Percentiles rank a stretch among this genome's conserved stretches.
phyloP scores from a whole-genome alignment of 306 rosid genomes.

The Herpetospermum pedunculosum region DNA sequence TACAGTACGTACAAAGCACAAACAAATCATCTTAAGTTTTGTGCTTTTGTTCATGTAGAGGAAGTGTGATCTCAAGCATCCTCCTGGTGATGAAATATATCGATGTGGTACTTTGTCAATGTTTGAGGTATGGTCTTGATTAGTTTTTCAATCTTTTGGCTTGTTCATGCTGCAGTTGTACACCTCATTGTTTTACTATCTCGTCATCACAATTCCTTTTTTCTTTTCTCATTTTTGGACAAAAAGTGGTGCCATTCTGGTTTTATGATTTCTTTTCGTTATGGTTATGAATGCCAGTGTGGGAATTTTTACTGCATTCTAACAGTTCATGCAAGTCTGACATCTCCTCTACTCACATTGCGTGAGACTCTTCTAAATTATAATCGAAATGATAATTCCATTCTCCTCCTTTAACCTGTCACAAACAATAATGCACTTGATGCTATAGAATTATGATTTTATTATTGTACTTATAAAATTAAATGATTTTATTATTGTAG shows the following conservation, averaged over 20 bases:
- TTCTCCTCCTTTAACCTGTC: background rate
- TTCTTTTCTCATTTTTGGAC: background rate
- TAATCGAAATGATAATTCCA: background rate
- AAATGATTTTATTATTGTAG: background rate
- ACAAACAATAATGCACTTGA: background rate
- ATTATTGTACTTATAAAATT: no score
- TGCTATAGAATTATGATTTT: background rate
- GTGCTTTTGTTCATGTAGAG: slow-evolving; percentile 39
- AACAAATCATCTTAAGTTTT: background rate
- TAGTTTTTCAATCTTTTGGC: background rate
- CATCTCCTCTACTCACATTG: background rate
- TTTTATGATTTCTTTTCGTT: background rate
- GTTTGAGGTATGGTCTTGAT: slow-evolving; percentile 68
- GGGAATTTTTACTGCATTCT: background rate
- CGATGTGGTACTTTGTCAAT: slow-evolving; percentile 95
- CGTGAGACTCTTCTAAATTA: background rate
- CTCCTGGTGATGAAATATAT: slow-evolving; percentile 98
- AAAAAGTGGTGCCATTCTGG: background rate
- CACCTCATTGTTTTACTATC: background rate
- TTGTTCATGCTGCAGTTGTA: background rate
- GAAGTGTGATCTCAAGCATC: slow-evolving; percentile 98
- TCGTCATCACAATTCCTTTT: background rate
- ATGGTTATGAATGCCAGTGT: no score
- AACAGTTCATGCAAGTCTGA: background rate
- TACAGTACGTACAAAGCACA: background rate